phyloP scores from a whole-genome alignment of 495 filamentous ascomycete genomes.

The Monascus purpureus region DNA sequence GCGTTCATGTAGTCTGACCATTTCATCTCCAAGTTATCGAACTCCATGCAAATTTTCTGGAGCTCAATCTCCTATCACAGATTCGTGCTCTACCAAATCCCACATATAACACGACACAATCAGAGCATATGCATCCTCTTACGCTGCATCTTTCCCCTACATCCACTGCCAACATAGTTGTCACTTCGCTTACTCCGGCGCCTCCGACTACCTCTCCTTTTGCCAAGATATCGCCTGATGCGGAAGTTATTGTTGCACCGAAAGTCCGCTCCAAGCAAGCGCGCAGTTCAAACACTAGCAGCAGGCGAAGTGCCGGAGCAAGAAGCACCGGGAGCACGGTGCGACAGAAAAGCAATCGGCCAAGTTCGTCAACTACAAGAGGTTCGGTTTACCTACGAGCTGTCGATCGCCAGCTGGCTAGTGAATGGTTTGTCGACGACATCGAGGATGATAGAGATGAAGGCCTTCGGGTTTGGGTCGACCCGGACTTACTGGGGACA shows the following conservation, averaged over 20 bases:
- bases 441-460: constrained; percentile 32
- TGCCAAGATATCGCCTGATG: constrained; percentile 84
- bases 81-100: constrained; percentile 88
- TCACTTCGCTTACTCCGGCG: constrained; percentile 66
- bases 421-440: constrained; percentile 59
- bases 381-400: constrained; percentile 63
- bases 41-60: constrained; percentile 84
- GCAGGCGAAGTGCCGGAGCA: constrained; percentile 55
- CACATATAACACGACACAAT: constrained; percentile 36
- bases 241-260: constrained; percentile 91
- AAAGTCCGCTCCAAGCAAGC: constrained; percentile 55
- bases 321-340: constrained; percentile 59
- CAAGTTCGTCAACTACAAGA: constrained; percentile 39
- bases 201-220: constrained; percentile 56
- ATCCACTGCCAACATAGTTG: constrained; percentile 80
- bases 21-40: constrained; percentile 57
- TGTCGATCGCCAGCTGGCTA: constrained; percentile 49
- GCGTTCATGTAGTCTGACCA: not conserved
- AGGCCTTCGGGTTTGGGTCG: constrained; percentile 73
- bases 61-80: constrained; percentile 85
- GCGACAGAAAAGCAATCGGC: constrained; percentile 40
- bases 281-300: constrained; percentile 42
- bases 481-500: constrained; percentile 53
- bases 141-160: constrained; percentile 90
- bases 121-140: constrained; percentile 55